These are phyloP conservation scores for Rubia tinctorum DNA, from an alignment of 305 asterid species.

Conservation along the genomic window DNA sequence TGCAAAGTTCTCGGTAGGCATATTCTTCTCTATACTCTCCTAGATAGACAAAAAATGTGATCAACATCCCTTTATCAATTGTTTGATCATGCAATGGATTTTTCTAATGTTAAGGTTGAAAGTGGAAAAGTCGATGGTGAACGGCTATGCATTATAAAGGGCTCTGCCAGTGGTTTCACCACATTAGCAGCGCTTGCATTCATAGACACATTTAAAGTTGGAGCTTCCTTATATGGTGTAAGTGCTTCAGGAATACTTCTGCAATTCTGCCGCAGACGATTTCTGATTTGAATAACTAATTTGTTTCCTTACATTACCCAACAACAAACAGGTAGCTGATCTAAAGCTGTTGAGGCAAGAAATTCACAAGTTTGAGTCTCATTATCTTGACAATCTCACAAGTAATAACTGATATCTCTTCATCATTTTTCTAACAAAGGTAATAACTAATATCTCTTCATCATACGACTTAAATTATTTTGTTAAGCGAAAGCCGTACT, in stretches of 20 bases:
- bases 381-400: conserved; percentile 75
- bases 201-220: conserved; percentile 78
- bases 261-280: conserved; percentile 41
- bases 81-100: conserved; percentile 6
- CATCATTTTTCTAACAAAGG: no score
- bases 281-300: neutral
- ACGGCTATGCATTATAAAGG: conserved; percentile 94
- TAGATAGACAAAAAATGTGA: no score
- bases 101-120: conserved; percentile 54
- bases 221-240: conserved; percentile 94
- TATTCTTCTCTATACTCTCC: no score
- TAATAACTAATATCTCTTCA: no score
- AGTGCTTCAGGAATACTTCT: conserved; percentile 40
- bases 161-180: conserved; percentile 99
- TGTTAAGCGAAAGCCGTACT: neutral
- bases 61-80: no score
- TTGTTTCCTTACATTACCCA: conserved; percentile 8
- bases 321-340: conserved; percentile 76
- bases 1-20: no score
- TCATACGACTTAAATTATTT: neutral
- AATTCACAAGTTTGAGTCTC: conserved; percentile 91
- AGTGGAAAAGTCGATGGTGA: conserved; percentile 83
- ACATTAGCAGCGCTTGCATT: conserved; percentile 96
- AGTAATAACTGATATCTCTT: conserved; percentile 32
- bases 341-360: conserved; percentile 62